These are phyloP conservation scores for Leccinum imitatum DNA, from an alignment of 768 basidiomycete species.

Conservation along the genomic window DNA sequence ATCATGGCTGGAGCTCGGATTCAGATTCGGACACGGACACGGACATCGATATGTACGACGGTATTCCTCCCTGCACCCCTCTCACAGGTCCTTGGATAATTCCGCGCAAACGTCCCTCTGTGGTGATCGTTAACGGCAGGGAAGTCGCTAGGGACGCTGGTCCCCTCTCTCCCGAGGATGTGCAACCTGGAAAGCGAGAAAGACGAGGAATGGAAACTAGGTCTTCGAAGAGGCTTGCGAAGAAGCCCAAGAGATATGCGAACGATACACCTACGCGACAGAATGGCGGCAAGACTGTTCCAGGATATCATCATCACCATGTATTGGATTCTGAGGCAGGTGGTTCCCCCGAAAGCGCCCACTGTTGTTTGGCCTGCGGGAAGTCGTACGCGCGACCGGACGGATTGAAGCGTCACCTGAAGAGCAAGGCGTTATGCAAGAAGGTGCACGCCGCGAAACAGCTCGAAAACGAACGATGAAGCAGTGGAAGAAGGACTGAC, in stretches of 20 bases:
- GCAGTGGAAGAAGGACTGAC: slow-evolving; percentile 9
- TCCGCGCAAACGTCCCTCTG: slow-evolving; percentile 24
- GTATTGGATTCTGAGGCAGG: neutral
- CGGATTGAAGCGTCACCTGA: slow-evolving; percentile 35
- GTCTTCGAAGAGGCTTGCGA: slow-evolving; percentile 3
- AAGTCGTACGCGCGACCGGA: slow-evolving; percentile 32
- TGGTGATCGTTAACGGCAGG: slow-evolving; percentile 5
- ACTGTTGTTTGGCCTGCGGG: slow-evolving; percentile 24
- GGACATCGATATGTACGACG: slow-evolving; percentile 18
- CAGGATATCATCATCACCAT: neutral
- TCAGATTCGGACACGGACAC: slow-evolving; percentile 15
- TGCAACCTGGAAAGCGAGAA: slow-evolving; percentile 17
- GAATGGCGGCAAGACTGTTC: neutral
- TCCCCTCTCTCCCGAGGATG: slow-evolving; percentile 9
- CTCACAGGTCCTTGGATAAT: slow-evolving; percentile 21
- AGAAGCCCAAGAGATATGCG: slow-evolving; percentile 14
- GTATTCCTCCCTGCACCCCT: slow-evolving; percentile 4
- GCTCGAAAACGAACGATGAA: neutral
- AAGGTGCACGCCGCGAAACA: slow-evolving; percentile 20
- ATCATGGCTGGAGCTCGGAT: slow-evolving; percentile 10
- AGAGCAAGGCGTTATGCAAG: slow-evolving; percentile 29
- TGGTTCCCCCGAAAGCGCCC: neutral
- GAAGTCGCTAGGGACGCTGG: neutral
- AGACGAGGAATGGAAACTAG: slow-evolving; percentile 8
- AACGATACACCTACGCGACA: slow-evolving; percentile 12